Evolutionary conservation across 2,329 filamentous ascomycete genomes (phyloP).

Genomic region (Hypoxylon sp.): DNA sequence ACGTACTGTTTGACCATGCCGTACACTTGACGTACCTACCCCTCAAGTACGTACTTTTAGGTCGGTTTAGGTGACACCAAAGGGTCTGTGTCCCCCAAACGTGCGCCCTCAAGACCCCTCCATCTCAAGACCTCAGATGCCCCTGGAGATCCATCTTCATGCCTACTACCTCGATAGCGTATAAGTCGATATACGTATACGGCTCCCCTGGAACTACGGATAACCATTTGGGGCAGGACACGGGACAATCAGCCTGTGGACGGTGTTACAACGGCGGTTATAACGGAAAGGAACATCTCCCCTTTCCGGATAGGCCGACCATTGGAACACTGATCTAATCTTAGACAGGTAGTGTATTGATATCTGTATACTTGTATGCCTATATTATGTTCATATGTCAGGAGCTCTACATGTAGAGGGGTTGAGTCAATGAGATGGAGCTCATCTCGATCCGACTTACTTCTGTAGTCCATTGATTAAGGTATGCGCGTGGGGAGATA

Average conservation of each 20-base stretch:
- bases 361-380: not conserved
- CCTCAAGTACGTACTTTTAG: not conserved
- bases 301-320: constrained; percentile 32
- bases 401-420: not conserved
- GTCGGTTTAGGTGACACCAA: not conserved
- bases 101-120: constrained; percentile 21
- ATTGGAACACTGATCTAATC: constrained; percentile 19
- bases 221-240: constrained; percentile 31
- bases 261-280: constrained; percentile 43
- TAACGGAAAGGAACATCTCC: constrained; percentile 42
- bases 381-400: not conserved
- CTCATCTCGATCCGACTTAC: not conserved
- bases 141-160: constrained; percentile 42
- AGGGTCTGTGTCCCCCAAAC: constrained; percentile 6
- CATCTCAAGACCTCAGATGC: constrained; percentile 21
- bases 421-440: not conserved
- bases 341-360: constrained; percentile 12
- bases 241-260: constrained; percentile 41
- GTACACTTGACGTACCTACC: no score
- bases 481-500: not conserved
- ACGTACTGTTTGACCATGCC: constrained; percentile 1
- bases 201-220: constrained; percentile 23
- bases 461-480: not conserved
- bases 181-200: constrained; percentile 24
- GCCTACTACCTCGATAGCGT: constrained; percentile 25